Base-by-base conservation (phyloP, 257 asterid species). In the Scutellaria galericulata region DNA sequence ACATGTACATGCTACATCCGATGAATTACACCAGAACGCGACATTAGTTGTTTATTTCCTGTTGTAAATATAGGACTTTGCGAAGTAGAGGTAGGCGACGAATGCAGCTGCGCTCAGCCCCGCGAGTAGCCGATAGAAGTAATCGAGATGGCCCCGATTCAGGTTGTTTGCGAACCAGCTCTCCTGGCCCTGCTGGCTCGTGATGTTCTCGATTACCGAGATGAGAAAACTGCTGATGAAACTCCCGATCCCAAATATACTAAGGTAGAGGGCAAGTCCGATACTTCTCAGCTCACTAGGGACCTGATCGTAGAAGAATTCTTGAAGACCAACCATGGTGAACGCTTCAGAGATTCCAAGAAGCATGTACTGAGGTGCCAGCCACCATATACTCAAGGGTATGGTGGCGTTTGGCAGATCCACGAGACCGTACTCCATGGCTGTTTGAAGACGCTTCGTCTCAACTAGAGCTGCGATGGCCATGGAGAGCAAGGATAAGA, bases 301-400 rank as follows among this genome's bases (percentile, higher is more conserved):
- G 24, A 87, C 87, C 54, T 85, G 91, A 66, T 90, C 86, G 41
- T 88, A 90, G 86, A 88, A 88, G 31, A 90, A 83, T 41, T 88
- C 90, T 63, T 90, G 93, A 42, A 88, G 82, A 20, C 97, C 97
- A 8, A 90, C 80, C 70, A 73, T 50, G 1, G 88, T 64, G 63
- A 88, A 85, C 0, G 72, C 85, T 7, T 90, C 91, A 0, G 91
- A 74, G 10, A 87, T 66, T 51, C 96, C 92, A 3, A 74, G 76
- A 14, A 85, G 51, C 42, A 77, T 7, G 53, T 85, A 81, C 4
- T 90, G 96, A 24, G 92, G 96, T 0, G 87, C 72, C 56, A 90
- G 61, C 96, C 96, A 90, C 86, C 91, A 86, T 53, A 87, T 80
- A 22, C 90, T 84, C 90, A 91, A 82, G 6, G 91, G 95, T 3